Conservation (phyloP, 2,329 filamentous ascomycete genomes). For the Aspergillus novoparasiticus region DNA sequence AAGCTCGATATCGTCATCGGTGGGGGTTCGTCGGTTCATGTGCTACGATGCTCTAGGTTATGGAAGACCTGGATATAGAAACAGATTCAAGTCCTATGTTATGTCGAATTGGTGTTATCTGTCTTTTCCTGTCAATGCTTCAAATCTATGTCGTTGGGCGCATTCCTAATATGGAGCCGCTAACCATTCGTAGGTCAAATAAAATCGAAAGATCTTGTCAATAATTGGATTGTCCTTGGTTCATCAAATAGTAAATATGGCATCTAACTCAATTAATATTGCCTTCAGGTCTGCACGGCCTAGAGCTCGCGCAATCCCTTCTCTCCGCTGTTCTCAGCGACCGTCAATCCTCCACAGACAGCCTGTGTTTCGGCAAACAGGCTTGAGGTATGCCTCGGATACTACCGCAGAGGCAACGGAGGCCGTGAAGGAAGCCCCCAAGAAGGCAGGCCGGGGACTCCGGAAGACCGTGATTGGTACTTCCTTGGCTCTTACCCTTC, state of each 20-base stretch:
- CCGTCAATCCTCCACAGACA: conserved; percentile 18
- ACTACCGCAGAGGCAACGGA: conserved; percentile 17
- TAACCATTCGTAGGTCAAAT: conserved; percentile 6
- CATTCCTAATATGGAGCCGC: background rate
- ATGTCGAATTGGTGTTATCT: background rate
- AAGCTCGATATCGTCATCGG: background rate
- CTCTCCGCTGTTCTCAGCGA: conserved; percentile 27
- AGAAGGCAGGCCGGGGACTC: conserved; percentile 31
- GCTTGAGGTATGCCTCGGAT: conserved; percentile 20
- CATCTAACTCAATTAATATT: conserved; percentile 24
- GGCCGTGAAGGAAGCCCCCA: conserved; percentile 29
- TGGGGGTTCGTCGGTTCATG: background rate
- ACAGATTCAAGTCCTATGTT: background rate
- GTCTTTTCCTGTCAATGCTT: background rate
- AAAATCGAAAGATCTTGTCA: background rate
- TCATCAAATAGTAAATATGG: conserved; percentile 18
- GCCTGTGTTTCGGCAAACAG: background rate
- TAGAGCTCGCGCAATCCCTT: conserved; percentile 27
- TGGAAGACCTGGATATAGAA: background rate
- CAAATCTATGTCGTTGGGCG: background rate
- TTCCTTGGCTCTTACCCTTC: conserved; percentile 52
- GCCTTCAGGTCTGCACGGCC: conserved; percentile 30
- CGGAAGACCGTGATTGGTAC: conserved; percentile 48
- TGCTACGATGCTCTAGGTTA: background rate
- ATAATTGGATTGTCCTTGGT: background rate